Evolutionary conservation across 345 rosid species (phyloP).

Genomic region (Iberis pinnata): DNA sequence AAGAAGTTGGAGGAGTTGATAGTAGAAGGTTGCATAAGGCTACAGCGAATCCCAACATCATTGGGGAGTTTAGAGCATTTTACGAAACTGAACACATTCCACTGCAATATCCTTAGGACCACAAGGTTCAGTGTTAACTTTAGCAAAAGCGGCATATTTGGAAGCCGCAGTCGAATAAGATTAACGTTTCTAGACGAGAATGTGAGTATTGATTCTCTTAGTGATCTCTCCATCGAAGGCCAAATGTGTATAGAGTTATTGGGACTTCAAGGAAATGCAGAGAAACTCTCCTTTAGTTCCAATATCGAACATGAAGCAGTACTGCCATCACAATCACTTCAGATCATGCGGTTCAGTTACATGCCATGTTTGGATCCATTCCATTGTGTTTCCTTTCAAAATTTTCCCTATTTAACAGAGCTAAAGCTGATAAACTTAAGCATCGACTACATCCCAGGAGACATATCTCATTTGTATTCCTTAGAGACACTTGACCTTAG

Average conservation of each 20-base stretch:
- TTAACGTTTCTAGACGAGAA: background rate
- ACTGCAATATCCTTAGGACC: background rate
- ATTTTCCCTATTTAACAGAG: background rate
- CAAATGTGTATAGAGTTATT: too few species aligned
- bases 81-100: background rate
- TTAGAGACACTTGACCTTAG: slow-evolving; percentile 7
- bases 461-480: background rate
- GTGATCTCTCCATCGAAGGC: slow-evolving; percentile 3
- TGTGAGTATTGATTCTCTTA: background rate
- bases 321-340: background rate
- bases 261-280: background rate
- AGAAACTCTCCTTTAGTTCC: background rate
- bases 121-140: background rate
- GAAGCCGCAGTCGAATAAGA: too few species aligned
- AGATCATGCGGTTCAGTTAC: background rate
- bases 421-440: background rate
- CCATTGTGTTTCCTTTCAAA: rapidly evolving
- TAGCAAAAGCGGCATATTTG: too few species aligned
- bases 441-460: background rate
- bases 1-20: background rate
- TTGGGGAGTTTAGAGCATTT: background rate
- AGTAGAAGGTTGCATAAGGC: background rate
- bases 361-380: background rate
- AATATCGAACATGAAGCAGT: background rate
- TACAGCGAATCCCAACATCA: background rate